Evolutionary conservation across 768 basidiomycete genomes (phyloP).

Genomic region (Russula virescens): DNA sequence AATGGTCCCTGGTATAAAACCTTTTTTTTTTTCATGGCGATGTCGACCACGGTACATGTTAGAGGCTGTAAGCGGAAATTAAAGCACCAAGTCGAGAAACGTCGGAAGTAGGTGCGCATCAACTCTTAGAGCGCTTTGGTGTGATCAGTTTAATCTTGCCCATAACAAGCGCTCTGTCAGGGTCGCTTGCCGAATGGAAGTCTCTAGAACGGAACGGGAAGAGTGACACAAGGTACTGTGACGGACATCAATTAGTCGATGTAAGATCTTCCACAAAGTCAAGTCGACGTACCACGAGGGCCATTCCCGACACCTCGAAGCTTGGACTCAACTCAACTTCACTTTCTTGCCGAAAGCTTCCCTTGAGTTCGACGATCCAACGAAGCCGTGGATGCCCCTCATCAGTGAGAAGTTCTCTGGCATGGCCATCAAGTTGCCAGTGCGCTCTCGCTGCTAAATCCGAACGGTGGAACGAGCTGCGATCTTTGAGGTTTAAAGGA

Average conservation of each 20-base stretch:
- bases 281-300: constrained; percentile 11
- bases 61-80: background rate
- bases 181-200: background rate
- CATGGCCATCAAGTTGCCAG: background rate
- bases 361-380: constrained; percentile 16
- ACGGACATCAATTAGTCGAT: background rate
- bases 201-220: background rate
- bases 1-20: background rate
- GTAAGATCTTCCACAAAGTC: too few relatives aligned
- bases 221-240: constrained; percentile 10
- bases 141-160: constrained; percentile 1
- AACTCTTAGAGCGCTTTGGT: background rate
- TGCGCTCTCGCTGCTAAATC: constrained; percentile 10
- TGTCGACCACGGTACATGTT: background rate
- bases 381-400: background rate
- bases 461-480: background rate
- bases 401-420: background rate
- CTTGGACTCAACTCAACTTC: background rate
- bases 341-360: background rate
- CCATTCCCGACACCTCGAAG: constrained; percentile 1
- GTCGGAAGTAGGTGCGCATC: background rate
- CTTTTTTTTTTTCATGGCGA: background rate
- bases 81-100: too few relatives aligned
- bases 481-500: background rate
- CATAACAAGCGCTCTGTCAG: constrained; percentile 6